A percentile compares a stretch with the other conserved stretches of the same genome.
phyloP scores from a whole-genome alignment of 495 filamentous ascomycete species.

The Hypoxylon fuscum region DNA sequence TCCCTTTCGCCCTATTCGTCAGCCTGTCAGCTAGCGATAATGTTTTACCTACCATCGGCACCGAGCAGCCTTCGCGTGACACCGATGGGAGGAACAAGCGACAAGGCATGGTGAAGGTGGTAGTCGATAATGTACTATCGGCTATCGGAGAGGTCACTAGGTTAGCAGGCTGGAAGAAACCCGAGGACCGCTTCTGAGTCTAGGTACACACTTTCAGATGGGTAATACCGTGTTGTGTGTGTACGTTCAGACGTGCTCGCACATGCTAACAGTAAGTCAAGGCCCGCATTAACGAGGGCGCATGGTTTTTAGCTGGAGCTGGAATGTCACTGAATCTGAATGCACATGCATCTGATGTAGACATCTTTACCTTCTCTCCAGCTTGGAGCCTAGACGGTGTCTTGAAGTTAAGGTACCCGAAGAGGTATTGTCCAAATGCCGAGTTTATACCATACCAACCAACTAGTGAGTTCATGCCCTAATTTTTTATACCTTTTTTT shows the following conservation, averaged over 20 bases:
- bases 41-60: slow-evolving; percentile 84
- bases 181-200: slow-evolving; percentile 45
- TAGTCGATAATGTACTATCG: slow-evolving; percentile 79
- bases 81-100: slow-evolving; percentile 65
- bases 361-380: too few species aligned
- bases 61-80: slow-evolving; percentile 52
- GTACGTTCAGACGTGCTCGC: slow-evolving; percentile 11
- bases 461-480: slow-evolving; percentile 19
- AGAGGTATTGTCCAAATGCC: too few species aligned
- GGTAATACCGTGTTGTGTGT: slow-evolving; percentile 23
- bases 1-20: slow-evolving; percentile 95
- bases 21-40: slow-evolving; percentile 93
- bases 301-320: slow-evolving; percentile 8
- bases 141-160: slow-evolving; percentile 78
- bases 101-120: slow-evolving; percentile 88
- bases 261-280: slow-evolving; percentile 10
- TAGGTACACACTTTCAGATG: neutral
- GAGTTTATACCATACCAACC: neutral
- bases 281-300: neutral
- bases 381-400: too few species aligned
- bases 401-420: too few species aligned
- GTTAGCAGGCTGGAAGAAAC: slow-evolving; percentile 70
- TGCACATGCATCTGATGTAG: slow-evolving; percentile 1
- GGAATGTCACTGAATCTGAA: neutral
- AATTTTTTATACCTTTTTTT: neutral